Evolutionary conservation across 768 basidiomycete species (phyloP).

Genomic region (Ramaria sp.): DNA sequence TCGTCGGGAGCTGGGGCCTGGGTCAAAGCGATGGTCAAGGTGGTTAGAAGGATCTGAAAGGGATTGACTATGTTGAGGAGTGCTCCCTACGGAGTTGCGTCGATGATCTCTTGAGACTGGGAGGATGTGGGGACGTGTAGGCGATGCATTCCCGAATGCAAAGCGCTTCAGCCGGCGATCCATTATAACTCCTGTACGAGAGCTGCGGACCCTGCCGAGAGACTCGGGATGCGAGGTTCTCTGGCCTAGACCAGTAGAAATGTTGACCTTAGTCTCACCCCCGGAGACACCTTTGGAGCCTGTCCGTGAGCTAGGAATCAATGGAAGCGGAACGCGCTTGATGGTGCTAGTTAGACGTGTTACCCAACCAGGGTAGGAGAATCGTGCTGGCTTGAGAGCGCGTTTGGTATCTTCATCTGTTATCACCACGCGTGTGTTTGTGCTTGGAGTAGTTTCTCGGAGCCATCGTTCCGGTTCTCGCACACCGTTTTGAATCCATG

Average conservation of each 20-base stretch:
- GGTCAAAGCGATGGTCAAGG: not conserved
- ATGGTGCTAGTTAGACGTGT: not conserved
- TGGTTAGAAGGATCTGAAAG: not conserved
- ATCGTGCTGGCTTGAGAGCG: constrained; percentile 32
- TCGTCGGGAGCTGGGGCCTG: not conserved
- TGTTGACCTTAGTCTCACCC: not conserved
- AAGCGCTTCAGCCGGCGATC: constrained; percentile 32
- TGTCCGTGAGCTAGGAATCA: not conserved
- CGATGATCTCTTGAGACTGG: constrained; percentile 11
- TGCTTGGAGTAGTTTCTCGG: constrained; percentile 40
- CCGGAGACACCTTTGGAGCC: not conserved
- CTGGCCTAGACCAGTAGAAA: not conserved
- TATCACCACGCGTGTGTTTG: constrained; percentile 41
- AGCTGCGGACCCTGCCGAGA: not conserved
- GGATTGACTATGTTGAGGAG: not conserved
- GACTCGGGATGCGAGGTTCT: not conserved
- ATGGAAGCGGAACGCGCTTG: constrained; percentile 4
- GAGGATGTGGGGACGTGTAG: constrained; percentile 33
- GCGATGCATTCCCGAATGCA: constrained; percentile 33
- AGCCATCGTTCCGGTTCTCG: constrained; percentile 68
- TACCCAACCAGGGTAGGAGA: not conserved
- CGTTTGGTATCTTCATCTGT: constrained; percentile 68
- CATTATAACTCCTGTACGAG: not conserved
- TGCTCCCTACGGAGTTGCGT: not conserved
- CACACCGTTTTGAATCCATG: constrained; percentile 43